A percentile compares a stretch with the other conserved stretches of the same genome.
These are phyloP conservation scores for Fusarium equiseti DNA, from an alignment of 2,329 filamentous ascomycete species.

Conservation along the genomic window DNA sequence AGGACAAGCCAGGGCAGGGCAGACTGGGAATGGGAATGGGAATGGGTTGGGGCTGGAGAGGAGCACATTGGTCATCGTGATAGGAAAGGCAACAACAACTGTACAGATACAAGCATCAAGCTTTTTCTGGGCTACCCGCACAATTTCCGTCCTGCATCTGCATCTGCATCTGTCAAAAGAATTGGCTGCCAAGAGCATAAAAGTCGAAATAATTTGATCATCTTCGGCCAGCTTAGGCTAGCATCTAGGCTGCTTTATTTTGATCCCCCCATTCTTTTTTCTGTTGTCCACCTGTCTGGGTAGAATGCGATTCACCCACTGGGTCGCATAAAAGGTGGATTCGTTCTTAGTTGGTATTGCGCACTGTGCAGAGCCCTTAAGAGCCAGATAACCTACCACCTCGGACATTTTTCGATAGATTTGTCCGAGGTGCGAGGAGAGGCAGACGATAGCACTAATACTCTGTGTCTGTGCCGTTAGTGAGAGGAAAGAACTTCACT, in stretches of 20 bases:
- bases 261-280: neutral
- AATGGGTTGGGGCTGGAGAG: slow-evolving; percentile 7
- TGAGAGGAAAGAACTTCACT: neutral
- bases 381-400: slow-evolving; percentile 17
- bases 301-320: slow-evolving; percentile 34
- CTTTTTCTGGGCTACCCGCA: slow-evolving; percentile 5
- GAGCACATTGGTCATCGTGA: slow-evolving; percentile 27
- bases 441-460: neutral
- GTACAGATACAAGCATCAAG: slow-evolving; percentile 13
- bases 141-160: slow-evolving; percentile 28
- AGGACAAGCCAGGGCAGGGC: slow-evolving; percentile 8
- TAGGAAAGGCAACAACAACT: slow-evolving; percentile 13
- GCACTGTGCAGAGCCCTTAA: slow-evolving; percentile 32
- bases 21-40: neutral
- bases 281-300: neutral
- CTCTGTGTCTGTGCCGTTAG: neutral
- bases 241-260: neutral
- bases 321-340: slow-evolving; percentile 40
- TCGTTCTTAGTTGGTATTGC: slow-evolving; percentile 20
- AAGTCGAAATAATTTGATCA: neutral
- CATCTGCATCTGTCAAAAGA: neutral
- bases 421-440: slow-evolving; percentile 3
- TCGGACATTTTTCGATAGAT: slow-evolving; percentile 10
- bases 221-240: neutral
- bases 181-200: neutral